These are phyloP conservation scores for Letharia columbiana DNA, from an alignment of 495 filamentous ascomycete species.

Conservation along the genomic window DNA sequence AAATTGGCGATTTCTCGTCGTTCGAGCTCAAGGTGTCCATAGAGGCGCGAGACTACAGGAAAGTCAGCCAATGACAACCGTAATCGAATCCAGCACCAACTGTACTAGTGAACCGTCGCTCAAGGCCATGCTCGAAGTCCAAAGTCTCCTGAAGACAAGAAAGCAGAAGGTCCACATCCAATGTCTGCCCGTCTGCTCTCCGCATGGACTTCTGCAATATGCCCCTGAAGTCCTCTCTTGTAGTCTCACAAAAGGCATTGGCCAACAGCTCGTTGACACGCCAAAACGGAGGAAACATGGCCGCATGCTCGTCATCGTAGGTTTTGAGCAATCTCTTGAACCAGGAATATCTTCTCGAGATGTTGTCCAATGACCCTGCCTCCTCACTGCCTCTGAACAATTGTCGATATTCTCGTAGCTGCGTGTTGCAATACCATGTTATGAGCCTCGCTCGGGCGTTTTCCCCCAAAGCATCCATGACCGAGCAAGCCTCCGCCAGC, in stretches of 20 bases:
- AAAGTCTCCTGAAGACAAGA: slow-evolving; percentile 93
- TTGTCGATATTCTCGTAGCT: slow-evolving; percentile 89
- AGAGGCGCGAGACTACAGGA: slow-evolving; percentile 54
- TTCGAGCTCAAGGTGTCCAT: slow-evolving; percentile 83
- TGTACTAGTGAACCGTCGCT: slow-evolving; percentile 70
- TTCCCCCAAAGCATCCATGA: slow-evolving; percentile 93
- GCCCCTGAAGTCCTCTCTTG: slow-evolving; percentile 86
- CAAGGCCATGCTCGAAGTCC: slow-evolving; percentile 90
- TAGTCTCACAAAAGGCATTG: slow-evolving; percentile 89
- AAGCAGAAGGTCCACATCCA: slow-evolving; percentile 87
- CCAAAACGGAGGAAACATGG: slow-evolving; percentile 83
- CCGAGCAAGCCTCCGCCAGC: slow-evolving; percentile 77
- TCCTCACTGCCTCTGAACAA: slow-evolving; percentile 95
- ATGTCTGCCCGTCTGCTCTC: slow-evolving; percentile 62
- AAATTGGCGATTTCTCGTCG: slow-evolving; percentile 67
- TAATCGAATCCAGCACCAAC: background rate
- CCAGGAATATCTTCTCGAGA: slow-evolving; percentile 90
- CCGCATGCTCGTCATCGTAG: slow-evolving; percentile 87
- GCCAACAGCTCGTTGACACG: slow-evolving; percentile 84
- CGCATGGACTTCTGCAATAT: slow-evolving; percentile 84
- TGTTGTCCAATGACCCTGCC: slow-evolving; percentile 94
- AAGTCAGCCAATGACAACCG: background rate
- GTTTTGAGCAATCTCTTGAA: slow-evolving; percentile 92
- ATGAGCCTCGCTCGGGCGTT: slow-evolving; percentile 73
- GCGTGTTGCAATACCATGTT: slow-evolving; percentile 97